A percentile compares a stretch with the other conserved stretches of the same genome.
phyloP scores from a whole-genome alignment of 441 rosid genomes.

The Gossypium davidsonii region DNA sequence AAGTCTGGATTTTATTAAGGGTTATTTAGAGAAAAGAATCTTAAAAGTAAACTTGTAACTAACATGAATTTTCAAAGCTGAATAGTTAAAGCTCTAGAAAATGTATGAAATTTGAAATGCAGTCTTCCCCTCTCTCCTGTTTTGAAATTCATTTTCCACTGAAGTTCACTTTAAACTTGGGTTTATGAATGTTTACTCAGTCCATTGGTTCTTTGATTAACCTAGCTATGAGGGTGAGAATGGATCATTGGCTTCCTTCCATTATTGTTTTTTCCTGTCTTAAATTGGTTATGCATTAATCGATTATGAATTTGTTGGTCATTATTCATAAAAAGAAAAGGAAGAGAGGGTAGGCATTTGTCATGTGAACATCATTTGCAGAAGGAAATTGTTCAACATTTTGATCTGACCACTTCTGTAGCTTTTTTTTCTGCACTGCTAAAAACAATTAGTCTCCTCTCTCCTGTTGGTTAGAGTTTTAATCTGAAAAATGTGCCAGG shows the following conservation, averaged over 20 bases:
- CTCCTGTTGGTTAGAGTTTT: constrained; percentile 10
- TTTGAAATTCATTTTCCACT: too few species aligned
- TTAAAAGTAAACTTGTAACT: background rate
- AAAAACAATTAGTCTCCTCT: background rate
- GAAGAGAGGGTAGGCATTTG: constrained; percentile 2
- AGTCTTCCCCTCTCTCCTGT: too few species aligned
- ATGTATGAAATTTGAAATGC: too few species aligned
- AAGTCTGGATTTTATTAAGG: background rate
- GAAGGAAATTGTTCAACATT: constrained; percentile 1
- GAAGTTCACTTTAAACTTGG: too few species aligned
- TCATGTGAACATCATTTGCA: background rate
- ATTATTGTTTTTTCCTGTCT: background rate
- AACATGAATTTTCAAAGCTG: too few species aligned
- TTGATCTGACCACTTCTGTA: background rate
- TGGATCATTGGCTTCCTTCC: background rate
- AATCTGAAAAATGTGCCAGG: constrained; percentile 52
- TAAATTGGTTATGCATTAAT: background rate
- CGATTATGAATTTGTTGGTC: background rate
- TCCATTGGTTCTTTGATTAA: too few species aligned
- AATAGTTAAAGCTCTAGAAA: too few species aligned
- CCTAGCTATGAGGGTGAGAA: background rate
- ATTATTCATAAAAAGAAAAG: background rate
- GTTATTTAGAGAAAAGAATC: background rate
- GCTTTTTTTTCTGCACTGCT: background rate
- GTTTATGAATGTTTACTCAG: too few species aligned